Evolutionary conservation across 2,329 filamentous ascomycete genomes (phyloP).

Genomic region (Plectosphaerella sp.): DNA sequence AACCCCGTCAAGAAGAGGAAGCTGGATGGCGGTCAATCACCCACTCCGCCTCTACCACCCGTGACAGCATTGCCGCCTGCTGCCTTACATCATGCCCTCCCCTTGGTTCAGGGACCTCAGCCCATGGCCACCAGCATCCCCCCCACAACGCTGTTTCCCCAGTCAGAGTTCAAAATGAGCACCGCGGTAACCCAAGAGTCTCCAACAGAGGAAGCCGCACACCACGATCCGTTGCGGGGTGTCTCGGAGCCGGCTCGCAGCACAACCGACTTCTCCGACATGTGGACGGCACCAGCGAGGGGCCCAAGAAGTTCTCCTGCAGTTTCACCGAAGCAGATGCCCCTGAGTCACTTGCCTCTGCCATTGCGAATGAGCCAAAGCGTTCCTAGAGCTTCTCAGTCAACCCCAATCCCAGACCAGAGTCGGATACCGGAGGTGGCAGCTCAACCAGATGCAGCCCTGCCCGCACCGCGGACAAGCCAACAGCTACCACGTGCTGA

Average conservation of each 20-base stretch:
- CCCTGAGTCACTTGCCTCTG: slow-evolving; percentile 2
- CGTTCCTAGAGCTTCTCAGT: no score
- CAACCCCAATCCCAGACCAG: no score
- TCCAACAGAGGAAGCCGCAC: slow-evolving; percentile 14
- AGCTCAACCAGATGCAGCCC: no score
- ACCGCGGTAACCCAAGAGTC: slow-evolving; percentile 24
- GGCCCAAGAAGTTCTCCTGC: slow-evolving; percentile 23
- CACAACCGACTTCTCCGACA: slow-evolving; percentile 22
- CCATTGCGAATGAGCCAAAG: background rate
- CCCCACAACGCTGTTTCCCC: background rate
- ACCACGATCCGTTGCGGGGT: slow-evolving; percentile 22
- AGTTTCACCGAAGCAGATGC: slow-evolving; percentile 28
- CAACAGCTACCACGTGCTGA: no score
- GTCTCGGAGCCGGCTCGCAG: slow-evolving; percentile 28
- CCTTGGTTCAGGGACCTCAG: background rate
- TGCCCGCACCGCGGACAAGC: no score
- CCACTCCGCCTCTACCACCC: background rate
- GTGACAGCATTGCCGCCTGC: no score
- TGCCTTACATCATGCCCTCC: background rate
- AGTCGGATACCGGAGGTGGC: no score
- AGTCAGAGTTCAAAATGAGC: slow-evolving; percentile 20
- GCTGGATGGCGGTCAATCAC: background rate
- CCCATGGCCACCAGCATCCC: background rate
- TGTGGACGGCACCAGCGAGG: slow-evolving; percentile 9
- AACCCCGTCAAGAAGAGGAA: slow-evolving; percentile 34